Evolutionary conservation across 352 stramenopile species (phyloP).

Genomic region (Peronospora farinosa): DNA sequence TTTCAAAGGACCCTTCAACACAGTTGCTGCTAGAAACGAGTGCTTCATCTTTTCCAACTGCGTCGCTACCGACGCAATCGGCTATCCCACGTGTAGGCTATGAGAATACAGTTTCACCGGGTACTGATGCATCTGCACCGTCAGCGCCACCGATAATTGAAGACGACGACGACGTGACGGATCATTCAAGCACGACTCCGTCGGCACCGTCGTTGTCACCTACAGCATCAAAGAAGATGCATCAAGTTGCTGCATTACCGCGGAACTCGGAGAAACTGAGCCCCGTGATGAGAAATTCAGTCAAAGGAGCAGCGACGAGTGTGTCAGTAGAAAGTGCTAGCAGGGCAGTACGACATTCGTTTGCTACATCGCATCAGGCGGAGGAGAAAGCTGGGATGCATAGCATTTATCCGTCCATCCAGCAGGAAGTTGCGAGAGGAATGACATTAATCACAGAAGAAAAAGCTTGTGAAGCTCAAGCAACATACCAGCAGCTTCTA

Average conservation of each 20-base stretch:
- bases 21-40: slow-evolving; percentile 13
- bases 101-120: slow-evolving; percentile 17
- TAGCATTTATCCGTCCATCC: slow-evolving; percentile 40
- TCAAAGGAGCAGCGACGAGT: not conserved
- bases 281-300: slow-evolving; percentile 16
- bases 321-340: slow-evolving; percentile 26
- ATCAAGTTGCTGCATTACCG: slow-evolving; percentile 14
- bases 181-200: slow-evolving; percentile 16
- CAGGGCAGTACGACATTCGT: slow-evolving; percentile 36
- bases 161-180: slow-evolving; percentile 10
- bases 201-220: slow-evolving; percentile 43
- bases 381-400: slow-evolving; percentile 28
- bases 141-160: slow-evolving; percentile 31
- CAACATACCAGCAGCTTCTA: slow-evolving; percentile 29
- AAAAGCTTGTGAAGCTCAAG: slow-evolving; percentile 3
- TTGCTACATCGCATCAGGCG: slow-evolving; percentile 36
- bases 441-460: not conserved
- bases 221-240: slow-evolving; percentile 37
- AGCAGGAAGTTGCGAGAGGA: slow-evolving; percentile 6
- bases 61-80: slow-evolving; percentile 8
- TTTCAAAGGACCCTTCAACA: not conserved
- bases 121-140: slow-evolving; percentile 6
- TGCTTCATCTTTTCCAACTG: slow-evolving; percentile 5
- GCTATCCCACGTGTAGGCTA: slow-evolving; percentile 27
- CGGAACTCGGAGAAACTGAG: slow-evolving; percentile 18